Base-by-base conservation (phyloP, 2,329 filamentous ascomycete genomes). In the Colletotrichum gloeosporioides region DNA sequence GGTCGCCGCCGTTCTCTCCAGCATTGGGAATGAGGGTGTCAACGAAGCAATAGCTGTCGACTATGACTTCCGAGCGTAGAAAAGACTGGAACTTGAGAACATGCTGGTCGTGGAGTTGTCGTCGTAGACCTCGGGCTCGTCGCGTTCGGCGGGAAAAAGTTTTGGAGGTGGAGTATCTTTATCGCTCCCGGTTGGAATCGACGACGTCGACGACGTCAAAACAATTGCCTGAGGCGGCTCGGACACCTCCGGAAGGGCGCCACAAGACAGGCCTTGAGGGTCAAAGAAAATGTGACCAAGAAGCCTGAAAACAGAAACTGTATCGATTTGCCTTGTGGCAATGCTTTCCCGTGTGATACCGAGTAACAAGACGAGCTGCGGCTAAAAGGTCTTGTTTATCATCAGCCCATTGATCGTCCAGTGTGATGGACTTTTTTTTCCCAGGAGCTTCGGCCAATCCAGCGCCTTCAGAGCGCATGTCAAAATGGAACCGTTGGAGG, bases 1-100 rank as follows among this genome's bases (percentile, higher is more conserved):
- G 82, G 85, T 87, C 77, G 88, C 87, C 55, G 89, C 89, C 73
- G 90, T 90, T 87, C 89, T 88, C 86, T 92, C 90, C 80, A 92
- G 88, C 89, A 92, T 91, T 83, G 85, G 86, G 16, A 70, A 39
- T 59, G 72, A 71, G 53, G 61, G 36, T 69, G 64, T 74, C 74
- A 65, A 71, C 69, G 39, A 64, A 32, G 49, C 63, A 18, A 55
- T 31, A 59, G 27, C 61, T 75, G 61, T 67, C 72, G 71, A 59
- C 62, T 75, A 77, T 55, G 66, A 55, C 22, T 71, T 31, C 36
- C 53, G 66, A 32, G 55, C 36, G 67, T 75, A 12, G 36, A 62
- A 27, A n/a, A 53, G 44, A 53, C 44, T 53, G 44, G 18, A 27
- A 36, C 31, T 63, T 32, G 34, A 27, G 22, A 22, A 57, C 71